phyloP scores from a whole-genome alignment of 1,284 basidiomycete species.

The Polyporus tsugae region DNA sequence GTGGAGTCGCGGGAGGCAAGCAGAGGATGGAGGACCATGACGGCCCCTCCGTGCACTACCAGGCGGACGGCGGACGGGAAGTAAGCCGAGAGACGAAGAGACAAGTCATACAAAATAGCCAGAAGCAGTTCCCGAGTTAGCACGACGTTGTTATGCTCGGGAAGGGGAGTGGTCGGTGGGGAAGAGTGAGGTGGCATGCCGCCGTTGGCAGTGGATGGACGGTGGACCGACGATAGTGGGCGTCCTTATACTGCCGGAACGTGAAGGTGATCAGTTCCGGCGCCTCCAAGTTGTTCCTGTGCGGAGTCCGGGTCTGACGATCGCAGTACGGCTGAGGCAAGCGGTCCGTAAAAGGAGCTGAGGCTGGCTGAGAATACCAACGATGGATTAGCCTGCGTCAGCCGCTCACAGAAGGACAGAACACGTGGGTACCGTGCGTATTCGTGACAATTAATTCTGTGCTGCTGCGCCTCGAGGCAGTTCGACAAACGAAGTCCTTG shows the following conservation, averaged over 20 bases:
- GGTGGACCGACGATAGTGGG: background rate
- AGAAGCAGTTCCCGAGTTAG: slow-evolving; percentile 47
- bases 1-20: slow-evolving; percentile 58
- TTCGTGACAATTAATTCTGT: background rate
- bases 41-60: slow-evolving; percentile 71
- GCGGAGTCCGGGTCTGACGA: background rate
- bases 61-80: slow-evolving; percentile 61
- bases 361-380: background rate
- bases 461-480: slow-evolving; percentile 7
- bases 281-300: slow-evolving; percentile 2
- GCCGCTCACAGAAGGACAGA: background rate
- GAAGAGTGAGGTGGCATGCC: background rate
- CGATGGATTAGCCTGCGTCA: background rate
- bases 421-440: slow-evolving; percentile 2
- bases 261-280: background rate
- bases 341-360: background rate
- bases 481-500: slow-evolving; percentile 7
- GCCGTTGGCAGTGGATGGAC: background rate
- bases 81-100: slow-evolving; percentile 48
- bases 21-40: slow-evolving; percentile 67
- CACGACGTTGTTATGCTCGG: slow-evolving; percentile 45
- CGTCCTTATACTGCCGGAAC: background rate
- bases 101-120: slow-evolving; percentile 57
- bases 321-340: background rate
- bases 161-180: slow-evolving; percentile 2